phyloP scores from a whole-genome alignment of 768 basidiomycete species.

The Collybia nuda region DNA sequence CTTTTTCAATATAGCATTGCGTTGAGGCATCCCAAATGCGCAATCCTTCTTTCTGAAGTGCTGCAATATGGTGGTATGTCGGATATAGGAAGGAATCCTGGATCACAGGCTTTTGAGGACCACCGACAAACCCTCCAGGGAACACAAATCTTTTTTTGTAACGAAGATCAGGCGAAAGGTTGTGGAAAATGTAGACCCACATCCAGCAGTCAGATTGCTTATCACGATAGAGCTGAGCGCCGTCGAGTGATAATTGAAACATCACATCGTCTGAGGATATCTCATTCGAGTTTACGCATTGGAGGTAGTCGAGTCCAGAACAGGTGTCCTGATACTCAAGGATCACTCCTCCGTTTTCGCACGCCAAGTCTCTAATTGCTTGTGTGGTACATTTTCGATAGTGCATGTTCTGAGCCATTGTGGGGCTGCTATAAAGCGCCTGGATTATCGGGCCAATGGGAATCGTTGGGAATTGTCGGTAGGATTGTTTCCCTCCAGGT shows the following conservation, averaged over 20 bases:
- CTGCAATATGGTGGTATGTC: conserved; percentile 23
- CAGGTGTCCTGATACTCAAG: no score
- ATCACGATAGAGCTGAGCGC: conserved; percentile 27
- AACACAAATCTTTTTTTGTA: conserved; percentile 10
- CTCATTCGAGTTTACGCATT: conserved; percentile 12
- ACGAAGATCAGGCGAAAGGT: conserved; percentile 14
- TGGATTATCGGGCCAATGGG: conserved; percentile 2
- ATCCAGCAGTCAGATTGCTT: conserved; percentile 33
- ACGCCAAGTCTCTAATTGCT: neutral
- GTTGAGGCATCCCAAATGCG: conserved; percentile 27
- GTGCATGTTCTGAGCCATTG: no score
- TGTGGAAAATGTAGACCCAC: conserved; percentile 24
- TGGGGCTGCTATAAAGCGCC: neutral
- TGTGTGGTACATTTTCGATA: no score
- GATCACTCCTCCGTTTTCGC: neutral
- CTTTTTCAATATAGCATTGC: conserved; percentile 8
- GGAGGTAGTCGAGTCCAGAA: conserved; percentile 4
- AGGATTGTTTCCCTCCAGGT: neutral
- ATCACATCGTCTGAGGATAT: conserved; percentile 15
- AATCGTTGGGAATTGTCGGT: conserved; percentile 1
- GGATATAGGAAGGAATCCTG: conserved; percentile 13
- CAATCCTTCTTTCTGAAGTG: conserved; percentile 10
- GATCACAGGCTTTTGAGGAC: conserved; percentile 17
- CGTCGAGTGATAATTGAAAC: conserved; percentile 25
- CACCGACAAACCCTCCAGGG: conserved; percentile 11